A percentile compares a stretch with the other conserved stretches of the same genome.
Evolutionary conservation across 345 rosid genomes (phyloP).

Genomic region (Raphanus raphanistrum): DNA sequence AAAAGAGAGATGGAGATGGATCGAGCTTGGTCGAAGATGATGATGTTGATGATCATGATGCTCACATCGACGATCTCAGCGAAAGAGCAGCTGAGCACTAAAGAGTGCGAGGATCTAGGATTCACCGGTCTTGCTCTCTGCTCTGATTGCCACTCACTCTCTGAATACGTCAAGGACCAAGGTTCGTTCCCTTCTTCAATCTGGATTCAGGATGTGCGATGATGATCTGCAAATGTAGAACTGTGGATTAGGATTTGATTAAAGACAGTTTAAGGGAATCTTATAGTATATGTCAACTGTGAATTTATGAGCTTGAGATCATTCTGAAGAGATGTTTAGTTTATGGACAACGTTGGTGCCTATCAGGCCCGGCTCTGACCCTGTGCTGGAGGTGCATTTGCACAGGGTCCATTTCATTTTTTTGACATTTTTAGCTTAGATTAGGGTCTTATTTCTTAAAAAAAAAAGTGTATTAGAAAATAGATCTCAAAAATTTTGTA

Average conservation of each 20-base stretch:
- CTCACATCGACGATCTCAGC: constrained; percentile 30
- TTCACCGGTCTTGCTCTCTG: constrained; percentile 95
- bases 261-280: not conserved
- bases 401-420: too few relatives aligned
- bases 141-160: constrained; percentile 82
- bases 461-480: too few relatives aligned
- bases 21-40: constrained; percentile 27
- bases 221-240: not conserved
- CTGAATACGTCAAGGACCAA: constrained; percentile 89
- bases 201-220: not conserved
- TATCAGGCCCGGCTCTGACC: too few relatives aligned
- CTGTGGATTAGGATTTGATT: not conserved
- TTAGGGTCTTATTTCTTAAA: too few relatives aligned
- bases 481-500: too few relatives aligned
- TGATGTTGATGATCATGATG: constrained; percentile 17
- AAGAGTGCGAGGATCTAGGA: constrained; percentile 87
- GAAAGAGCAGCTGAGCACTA: constrained; percentile 63
- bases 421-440: too few relatives aligned
- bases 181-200: constrained; percentile 43
- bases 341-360: too few relatives aligned
- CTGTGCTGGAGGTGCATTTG: too few relatives aligned
- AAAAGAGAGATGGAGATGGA: constrained; percentile 30
- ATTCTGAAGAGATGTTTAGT: too few relatives aligned
- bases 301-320: not conserved
- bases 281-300: not conserved